Evolutionary conservation across 306 rosid genomes (phyloP), one percentile per base, ranked within the genome.

Genomic region (Parietaria judaica): DNA sequence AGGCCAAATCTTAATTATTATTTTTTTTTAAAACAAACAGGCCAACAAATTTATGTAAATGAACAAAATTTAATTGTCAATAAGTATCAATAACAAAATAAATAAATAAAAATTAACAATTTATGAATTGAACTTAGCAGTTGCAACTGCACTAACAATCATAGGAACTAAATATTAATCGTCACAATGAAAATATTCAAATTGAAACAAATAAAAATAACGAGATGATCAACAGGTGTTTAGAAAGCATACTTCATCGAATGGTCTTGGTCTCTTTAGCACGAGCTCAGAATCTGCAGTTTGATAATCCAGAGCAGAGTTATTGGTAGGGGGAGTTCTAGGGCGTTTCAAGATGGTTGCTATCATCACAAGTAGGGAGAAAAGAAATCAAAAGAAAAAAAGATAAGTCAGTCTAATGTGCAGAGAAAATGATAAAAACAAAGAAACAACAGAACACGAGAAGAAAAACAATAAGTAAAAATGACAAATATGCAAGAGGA

Each of bases 281-380:
- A 84, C 94, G 69, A 81, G 89, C 64, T 94, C 99, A 74, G 95
- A 89, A 81, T 94, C 99, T 47, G 99, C 95, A 61, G 95, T 84
- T 84, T 88, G 99, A 82, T 89, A 89, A 78, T 94, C 99, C 86
- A 94, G 81, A 61, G 87, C 78, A 37, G 95, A 87, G 78, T 84
- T 94, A 67, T 84, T 82, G 66, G 86, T 79, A 59, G 97, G 96
- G 76, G 96, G 98, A 75, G 99, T 88, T 81, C 99, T 86, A 67
- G 99, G 97, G 63, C 94, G 95, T 94, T 94, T 94, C 78, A 86
- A 72, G 54, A 84, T 72, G 61, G 97, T 95, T 79, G 89, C 70
- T 70, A 69, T 54, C 66, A 76, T 74, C 44, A 70, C 47, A 76
- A 68, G 66, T 51, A 73, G 69, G 36, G 43, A 48, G 57, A 60